A percentile compares a stretch with the other conserved stretches of the same genome.
Conservation (phyloP, 495 filamentous ascomycete genomes). For the Penicillium coprophilum region DNA sequence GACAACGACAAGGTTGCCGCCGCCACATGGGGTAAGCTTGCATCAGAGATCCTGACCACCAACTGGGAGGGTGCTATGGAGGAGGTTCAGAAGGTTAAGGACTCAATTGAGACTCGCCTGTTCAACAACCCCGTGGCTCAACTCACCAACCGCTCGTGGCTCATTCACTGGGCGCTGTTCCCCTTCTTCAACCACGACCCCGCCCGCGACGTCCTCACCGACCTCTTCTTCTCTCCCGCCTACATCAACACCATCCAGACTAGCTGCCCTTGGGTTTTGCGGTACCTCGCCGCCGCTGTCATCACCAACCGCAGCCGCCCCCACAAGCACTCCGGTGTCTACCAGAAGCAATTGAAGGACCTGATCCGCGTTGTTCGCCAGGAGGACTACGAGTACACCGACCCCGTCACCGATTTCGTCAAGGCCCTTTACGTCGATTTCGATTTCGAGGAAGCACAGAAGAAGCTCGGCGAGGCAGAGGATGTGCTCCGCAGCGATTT, state of each 20-base stretch:
- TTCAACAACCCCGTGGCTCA: conserved; percentile 95
- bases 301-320: conserved; percentile 89
- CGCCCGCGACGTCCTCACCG: conserved; percentile 84
- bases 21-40: conserved; percentile 95
- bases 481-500: conserved; percentile 91
- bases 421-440: conserved; percentile 97
- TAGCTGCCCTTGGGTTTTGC: conserved; percentile 92
- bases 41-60: conserved; percentile 86
- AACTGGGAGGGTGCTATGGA: conserved; percentile 97
- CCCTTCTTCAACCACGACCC: conserved; percentile 97
- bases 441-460: conserved; percentile 97
- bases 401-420: conserved; percentile 93
- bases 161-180: conserved; percentile 98
- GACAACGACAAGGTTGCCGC: conserved; percentile 95
- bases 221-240: conserved; percentile 91
- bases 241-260: conserved; percentile 99
- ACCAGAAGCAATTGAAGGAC: conserved; percentile 98
- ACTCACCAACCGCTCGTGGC: conserved; percentile 90
- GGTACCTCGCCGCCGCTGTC: conserved; percentile 91
- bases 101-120: conserved; percentile 84
- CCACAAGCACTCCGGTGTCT: conserved; percentile 73
- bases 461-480: conserved; percentile 85
- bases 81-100: conserved; percentile 90
- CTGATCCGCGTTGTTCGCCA: conserved; percentile 91
- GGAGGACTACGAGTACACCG: conserved; percentile 94